These are phyloP conservation scores for Sindora glabra DNA, from an alignment of 306 rosid genomes.

Conservation along the genomic window DNA sequence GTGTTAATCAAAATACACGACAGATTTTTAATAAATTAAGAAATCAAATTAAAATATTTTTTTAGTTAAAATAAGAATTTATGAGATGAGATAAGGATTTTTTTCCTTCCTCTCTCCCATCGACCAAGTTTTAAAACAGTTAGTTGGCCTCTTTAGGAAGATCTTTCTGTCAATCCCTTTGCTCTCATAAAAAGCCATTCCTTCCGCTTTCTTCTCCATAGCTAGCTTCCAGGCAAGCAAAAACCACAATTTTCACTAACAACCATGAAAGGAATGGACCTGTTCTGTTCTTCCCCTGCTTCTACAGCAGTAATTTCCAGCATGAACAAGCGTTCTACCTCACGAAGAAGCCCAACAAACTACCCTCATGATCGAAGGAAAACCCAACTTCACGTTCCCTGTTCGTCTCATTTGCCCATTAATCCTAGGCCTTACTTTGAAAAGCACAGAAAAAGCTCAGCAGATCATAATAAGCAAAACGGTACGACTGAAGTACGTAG, in stretches of 20 bases:
- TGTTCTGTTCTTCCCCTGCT: constrained; percentile 62
- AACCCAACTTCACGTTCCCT: constrained; percentile 39
- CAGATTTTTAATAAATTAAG: too few relatives aligned
- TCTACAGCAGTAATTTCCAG: constrained; percentile 61
- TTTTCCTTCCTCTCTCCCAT: not conserved
- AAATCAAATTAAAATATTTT: too few relatives aligned
- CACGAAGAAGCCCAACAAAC: constrained; percentile 21
- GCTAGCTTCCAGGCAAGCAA: not conserved
- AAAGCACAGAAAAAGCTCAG: constrained; percentile 39
- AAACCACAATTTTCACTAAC: not conserved
- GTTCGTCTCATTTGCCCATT: constrained; percentile 62
- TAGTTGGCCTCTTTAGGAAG: constrained; percentile 12
- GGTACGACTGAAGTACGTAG: constrained; percentile 14
- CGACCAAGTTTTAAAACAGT: constrained; percentile 10
- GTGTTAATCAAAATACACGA: too few relatives aligned
- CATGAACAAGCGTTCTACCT: constrained; percentile 34
- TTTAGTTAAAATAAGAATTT: too few relatives aligned
- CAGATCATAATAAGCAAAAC: constrained; percentile 22
- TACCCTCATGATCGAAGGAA: constrained; percentile 21
- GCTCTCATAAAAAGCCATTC: not conserved
- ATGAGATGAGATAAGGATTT: too few relatives aligned
- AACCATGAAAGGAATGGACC: constrained; percentile 52
- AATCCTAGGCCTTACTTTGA: constrained; percentile 50
- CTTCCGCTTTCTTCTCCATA: not conserved
- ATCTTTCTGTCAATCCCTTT: not conserved